Percentiles rank a stretch among this genome's conserved stretches.
phyloP scores from a whole-genome alignment of 495 filamentous ascomycete species.

The Rhypophila decipiens region DNA sequence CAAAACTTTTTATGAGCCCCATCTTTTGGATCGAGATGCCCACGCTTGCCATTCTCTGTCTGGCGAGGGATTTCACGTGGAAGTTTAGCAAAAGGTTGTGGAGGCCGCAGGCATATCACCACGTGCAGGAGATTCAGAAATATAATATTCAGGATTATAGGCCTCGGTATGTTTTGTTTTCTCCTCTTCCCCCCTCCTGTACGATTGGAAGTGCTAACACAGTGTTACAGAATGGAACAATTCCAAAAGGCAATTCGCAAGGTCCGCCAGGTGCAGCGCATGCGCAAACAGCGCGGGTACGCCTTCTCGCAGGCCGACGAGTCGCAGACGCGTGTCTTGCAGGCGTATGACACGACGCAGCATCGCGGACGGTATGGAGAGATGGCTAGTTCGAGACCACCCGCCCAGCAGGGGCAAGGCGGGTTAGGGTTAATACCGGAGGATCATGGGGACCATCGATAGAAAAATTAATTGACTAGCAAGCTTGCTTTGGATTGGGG shows the following conservation, averaged over 20 bases:
- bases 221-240: conserved; percentile 79
- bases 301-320: conserved; percentile 98
- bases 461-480: too few relatives aligned
- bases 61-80: conserved; percentile 81
- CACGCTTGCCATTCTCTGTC: conserved; percentile 72
- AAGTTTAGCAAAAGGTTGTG: conserved; percentile 94
- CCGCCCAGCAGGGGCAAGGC: too few relatives aligned
- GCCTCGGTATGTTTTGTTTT: conserved; percentile 54
- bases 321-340: conserved; percentile 83
- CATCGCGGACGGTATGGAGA: conserved; percentile 91
- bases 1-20: conserved; percentile 70
- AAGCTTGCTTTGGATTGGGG: too few relatives aligned
- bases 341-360: conserved; percentile 94
- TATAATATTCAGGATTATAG: conserved; percentile 99
- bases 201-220: conserved; percentile 4
- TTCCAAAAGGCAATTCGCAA: conserved; percentile 99
- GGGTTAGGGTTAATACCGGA: too few relatives aligned
- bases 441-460: too few relatives aligned
- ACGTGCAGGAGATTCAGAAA: conserved; percentile 99
- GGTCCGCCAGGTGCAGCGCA: conserved; percentile 95
- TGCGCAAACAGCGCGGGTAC: conserved; percentile 98
- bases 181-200: neutral
- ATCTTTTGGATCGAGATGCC: conserved; percentile 86
- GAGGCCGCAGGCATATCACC: conserved; percentile 90
- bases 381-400: conserved; percentile 73